Evolutionary conservation across 768 basidiomycete genomes (phyloP), one percentile per base, ranked within the genome.

Genomic region (Suillus brevipes): DNA sequence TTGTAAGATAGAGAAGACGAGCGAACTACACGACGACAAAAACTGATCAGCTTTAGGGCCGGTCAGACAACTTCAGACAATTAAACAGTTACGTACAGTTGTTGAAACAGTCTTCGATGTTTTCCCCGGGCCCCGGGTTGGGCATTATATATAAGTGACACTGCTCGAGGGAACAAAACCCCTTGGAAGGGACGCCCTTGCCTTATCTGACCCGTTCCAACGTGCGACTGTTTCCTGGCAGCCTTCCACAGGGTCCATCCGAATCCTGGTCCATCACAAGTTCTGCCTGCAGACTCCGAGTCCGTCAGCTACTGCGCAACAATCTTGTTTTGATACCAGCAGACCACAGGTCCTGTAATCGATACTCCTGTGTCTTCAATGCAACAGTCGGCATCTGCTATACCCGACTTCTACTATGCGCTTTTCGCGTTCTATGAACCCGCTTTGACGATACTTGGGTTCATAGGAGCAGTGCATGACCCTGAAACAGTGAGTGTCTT

Each of bases 391-490:
- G 73, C 77, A 45, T 89, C 90, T 66, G 87, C 91, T 47, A 81
- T 93, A 69, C 90, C 91, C 23, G 83, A 85, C 70, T 82, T 86
- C 65, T 93, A 93, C 78, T 92, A 87, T 76, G 82, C 85, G 52
- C 80, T 89, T 67, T 93, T 93, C 70, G 89, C 86, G 34, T 80
- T 86, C 62, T 92, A 89, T 71, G 91, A 93, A 75, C 91, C 91
- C 0, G 80, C 86, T 34, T 76, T 93, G 63, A 86, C 89, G 23
- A 75, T 81, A 25, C 71, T 85, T 52, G 90, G 91, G 40, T 86
- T 91, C 73, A 67, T 91, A 50, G 91, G 91, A 6, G 80, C 90
- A 3, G 72, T 88, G 23, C 76, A 84, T 40, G 87, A 91, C 75
- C 91, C 90, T 18, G 82, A 84, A 75, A 78, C 82, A 69, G 89